Evolutionary conservation across 2,329 filamentous ascomycete species (phyloP), one percentile per base, ranked within the genome.

Genomic region (Aphanocladium album): DNA sequence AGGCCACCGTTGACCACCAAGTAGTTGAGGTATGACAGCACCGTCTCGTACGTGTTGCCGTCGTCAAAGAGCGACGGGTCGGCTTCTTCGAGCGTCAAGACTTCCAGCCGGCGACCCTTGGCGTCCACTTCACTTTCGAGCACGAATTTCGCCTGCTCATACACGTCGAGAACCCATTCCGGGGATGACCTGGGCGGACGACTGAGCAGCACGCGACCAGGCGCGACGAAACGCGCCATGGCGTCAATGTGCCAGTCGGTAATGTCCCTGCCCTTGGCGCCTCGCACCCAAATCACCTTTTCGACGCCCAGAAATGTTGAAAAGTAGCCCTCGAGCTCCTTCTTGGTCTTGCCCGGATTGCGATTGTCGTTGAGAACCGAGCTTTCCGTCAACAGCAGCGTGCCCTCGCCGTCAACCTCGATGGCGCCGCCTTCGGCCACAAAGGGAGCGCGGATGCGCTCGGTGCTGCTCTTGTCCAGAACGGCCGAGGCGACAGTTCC

Each of bases 161-260:
- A 71, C 2, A 67, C 64, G 1, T 56, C 21, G 1, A 60, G 59
- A 56, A 64, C 63, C 9, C 37, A 39, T 1, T 51, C 41, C 2
- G 64, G 58, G 8, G 52, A 39, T 5, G 61, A 45, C 41, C 25
- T 16, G 9, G 63, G 62, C 2, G 68, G 66, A 6, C 63, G 65
- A 23, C 68, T 66, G 0, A 72, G 14, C 1, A 71, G 9, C 4
- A 72, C 60, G 0, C 60, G 58, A 1, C 70, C 70, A 0, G 67
- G 66, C 0, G 63, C 49, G 16, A 65, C 61, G 49, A 72, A 72
- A 0, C 68, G 66, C 2, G 59, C 68, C 0, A 70, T 55, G 5
- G 68, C 70, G 43, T 72, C 69, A 14, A 72, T 64, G 27, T 72
- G 70, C 25, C 64, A 63, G 37, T 72, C 70, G 0, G 70, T 71